phyloP scores from a whole-genome alignment of 495 filamentous ascomycete species.

The Penicillium daleae region DNA sequence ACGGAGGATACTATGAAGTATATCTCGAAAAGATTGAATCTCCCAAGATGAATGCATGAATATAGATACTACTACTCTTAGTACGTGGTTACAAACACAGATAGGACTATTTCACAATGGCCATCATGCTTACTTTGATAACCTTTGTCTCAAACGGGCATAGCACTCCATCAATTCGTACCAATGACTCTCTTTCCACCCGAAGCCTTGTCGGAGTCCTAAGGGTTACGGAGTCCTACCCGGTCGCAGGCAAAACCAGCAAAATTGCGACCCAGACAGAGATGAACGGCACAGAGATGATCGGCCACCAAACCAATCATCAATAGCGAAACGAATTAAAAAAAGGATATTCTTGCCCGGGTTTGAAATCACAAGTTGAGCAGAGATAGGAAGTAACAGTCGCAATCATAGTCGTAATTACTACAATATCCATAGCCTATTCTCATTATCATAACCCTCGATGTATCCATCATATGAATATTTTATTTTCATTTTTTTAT shows the following conservation, averaged over 20 bases:
- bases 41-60: neutral
- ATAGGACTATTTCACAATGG: no score
- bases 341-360: neutral
- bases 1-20: neutral
- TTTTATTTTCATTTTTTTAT: neutral
- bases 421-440: neutral
- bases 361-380: neutral
- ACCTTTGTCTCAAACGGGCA: neutral
- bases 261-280: conserved; percentile 1
- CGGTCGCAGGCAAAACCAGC: conserved; percentile 5
- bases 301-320: neutral
- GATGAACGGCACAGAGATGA: neutral
- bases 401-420: neutral
- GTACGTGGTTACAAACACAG: no score
- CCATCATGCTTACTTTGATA: neutral
- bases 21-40: no score
- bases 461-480: neutral
- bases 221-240: conserved; percentile 3
- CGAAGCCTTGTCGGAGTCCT: neutral
- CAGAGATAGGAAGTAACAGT: neutral
- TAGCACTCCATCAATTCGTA: neutral
- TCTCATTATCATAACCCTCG: neutral
- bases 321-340: neutral
- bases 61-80: neutral
- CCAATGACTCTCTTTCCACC: neutral